A percentile compares a stretch with the other conserved stretches of the same genome.
phyloP scores from a whole-genome alignment of 805 yeast genomes.

The Candida sakaeoensis region DNA sequence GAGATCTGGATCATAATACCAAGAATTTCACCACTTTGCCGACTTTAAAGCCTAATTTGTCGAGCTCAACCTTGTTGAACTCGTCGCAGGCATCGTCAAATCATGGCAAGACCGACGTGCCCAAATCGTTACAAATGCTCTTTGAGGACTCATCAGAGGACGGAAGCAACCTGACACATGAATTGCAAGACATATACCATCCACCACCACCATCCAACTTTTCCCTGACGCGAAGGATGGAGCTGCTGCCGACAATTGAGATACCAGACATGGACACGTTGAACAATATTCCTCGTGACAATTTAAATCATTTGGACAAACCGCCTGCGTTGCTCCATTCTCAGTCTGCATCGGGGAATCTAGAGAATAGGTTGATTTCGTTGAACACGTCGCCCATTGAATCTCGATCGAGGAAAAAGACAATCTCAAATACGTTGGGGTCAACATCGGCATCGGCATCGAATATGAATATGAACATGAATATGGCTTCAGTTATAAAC shows the following conservation, averaged over 20 bases:
- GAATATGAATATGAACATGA: constrained; percentile 8
- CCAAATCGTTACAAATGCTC: constrained; percentile 65
- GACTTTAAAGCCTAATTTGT: constrained; percentile 15
- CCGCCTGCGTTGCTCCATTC: constrained; percentile 43
- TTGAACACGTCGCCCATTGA: constrained; percentile 17
- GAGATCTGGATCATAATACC: constrained; percentile 7
- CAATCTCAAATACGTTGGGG: constrained; percentile 34
- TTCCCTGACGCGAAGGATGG: constrained; percentile 24
- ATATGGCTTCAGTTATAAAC: constrained; percentile 21
- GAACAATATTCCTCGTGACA: constrained; percentile 17
- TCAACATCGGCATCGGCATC: constrained; percentile 12
- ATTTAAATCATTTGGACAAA: constrained; percentile 22
- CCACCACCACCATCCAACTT: constrained; percentile 7
- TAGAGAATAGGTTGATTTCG: constrained; percentile 27
- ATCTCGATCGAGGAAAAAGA: constrained; percentile 33
- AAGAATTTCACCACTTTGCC: constrained; percentile 28
- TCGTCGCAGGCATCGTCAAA: background rate
- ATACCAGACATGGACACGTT: constrained; percentile 62
- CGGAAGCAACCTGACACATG: constrained; percentile 2
- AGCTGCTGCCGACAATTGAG: constrained; percentile 63
- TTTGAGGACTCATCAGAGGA: constrained; percentile 50
- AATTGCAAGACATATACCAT: constrained; percentile 4
- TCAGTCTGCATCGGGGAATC: constrained; percentile 39
- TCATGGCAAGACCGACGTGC: constrained; percentile 53
- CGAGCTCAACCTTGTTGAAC: background rate